Percentiles rank a stretch among this genome's conserved stretches.
phyloP scores from a whole-genome alignment of 2,329 filamentous ascomycete species.

The Botrytis aclada region DNA sequence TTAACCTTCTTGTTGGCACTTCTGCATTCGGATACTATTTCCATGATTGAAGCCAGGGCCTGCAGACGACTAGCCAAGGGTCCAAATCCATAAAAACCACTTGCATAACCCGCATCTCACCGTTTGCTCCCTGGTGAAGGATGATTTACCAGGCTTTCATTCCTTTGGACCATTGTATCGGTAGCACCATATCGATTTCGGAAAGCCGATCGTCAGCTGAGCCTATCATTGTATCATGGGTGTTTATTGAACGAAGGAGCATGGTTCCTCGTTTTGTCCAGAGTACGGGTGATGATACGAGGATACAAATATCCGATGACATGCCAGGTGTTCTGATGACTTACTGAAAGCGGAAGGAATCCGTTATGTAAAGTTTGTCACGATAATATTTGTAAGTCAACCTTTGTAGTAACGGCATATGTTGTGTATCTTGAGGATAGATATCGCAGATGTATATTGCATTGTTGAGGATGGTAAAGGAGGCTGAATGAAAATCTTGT shows the following conservation, averaged over 20 bases:
- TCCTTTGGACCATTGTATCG: slow-evolving; percentile 6
- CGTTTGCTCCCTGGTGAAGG: not conserved
- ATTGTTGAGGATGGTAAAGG: not conserved
- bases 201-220: not conserved
- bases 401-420: not conserved
- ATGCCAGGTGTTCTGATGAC: not conserved
- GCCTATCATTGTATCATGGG: not conserved
- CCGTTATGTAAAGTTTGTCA: not conserved
- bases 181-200: not conserved
- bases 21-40: not conserved
- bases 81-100: not conserved
- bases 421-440: not conserved
- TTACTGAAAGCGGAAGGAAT: not conserved
- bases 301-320: not conserved
- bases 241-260: not conserved
- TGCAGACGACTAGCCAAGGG: not conserved
- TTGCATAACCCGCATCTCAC: slow-evolving; percentile 1
- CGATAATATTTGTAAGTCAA: not conserved
- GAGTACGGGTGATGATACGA: not conserved
- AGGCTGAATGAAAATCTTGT: not conserved
- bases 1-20: not conserved
- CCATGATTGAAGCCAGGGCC: not conserved
- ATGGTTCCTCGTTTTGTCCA: not conserved
- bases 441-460: not conserved
- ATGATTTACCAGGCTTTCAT: slow-evolving; percentile 2